A percentile compares a stretch with the other conserved stretches of the same genome.
phyloP scores from a whole-genome alignment of 345 rosid species.

The Lepidium didymum region DNA sequence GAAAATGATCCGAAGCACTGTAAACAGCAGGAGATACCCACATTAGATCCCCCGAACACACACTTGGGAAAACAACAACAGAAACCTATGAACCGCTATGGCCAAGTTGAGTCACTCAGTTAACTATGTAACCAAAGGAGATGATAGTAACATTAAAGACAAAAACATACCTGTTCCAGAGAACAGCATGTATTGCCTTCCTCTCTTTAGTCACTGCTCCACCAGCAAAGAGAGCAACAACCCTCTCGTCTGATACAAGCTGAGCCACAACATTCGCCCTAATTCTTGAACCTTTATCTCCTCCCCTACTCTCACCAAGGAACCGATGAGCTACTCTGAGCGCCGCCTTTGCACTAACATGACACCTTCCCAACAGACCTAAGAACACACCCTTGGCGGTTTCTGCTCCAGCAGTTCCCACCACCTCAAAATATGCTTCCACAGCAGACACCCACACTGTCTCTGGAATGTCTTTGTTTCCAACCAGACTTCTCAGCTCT shows the following conservation, averaged over 20 bases:
- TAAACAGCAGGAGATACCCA: slow-evolving; percentile 13
- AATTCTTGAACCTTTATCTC: slow-evolving; percentile 40
- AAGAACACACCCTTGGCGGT: slow-evolving; percentile 79
- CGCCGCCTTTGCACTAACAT: slow-evolving; percentile 78
- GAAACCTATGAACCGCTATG: neutral
- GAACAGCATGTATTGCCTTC: slow-evolving; percentile 73
- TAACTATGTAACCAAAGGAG: neutral
- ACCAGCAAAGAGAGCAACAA: slow-evolving; percentile 61
- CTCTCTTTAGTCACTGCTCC: slow-evolving; percentile 55
- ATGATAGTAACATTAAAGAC: neutral
- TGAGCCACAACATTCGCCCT: slow-evolving; percentile 71
- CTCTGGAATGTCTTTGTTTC: slow-evolving; percentile 79
- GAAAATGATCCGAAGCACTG: slow-evolving; percentile 79
- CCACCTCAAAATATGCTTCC: slow-evolving; percentile 80
- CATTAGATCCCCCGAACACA: slow-evolving; percentile 4
- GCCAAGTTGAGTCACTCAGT: neutral
- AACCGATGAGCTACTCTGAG: slow-evolving; percentile 69
- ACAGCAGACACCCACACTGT: slow-evolving; percentile 91
- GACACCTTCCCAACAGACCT: slow-evolving; percentile 78
- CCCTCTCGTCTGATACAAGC: slow-evolving; percentile 78
- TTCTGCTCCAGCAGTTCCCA: slow-evolving; percentile 90
- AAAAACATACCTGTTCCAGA: slow-evolving; percentile 73
- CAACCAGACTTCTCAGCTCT: slow-evolving; percentile 85
- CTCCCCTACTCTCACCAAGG: slow-evolving; percentile 48
- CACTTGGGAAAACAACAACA: neutral